These are phyloP conservation scores for Debaryomyces udenii DNA, from an alignment of 1,139 yeast genomes.

Conservation along the genomic window DNA sequence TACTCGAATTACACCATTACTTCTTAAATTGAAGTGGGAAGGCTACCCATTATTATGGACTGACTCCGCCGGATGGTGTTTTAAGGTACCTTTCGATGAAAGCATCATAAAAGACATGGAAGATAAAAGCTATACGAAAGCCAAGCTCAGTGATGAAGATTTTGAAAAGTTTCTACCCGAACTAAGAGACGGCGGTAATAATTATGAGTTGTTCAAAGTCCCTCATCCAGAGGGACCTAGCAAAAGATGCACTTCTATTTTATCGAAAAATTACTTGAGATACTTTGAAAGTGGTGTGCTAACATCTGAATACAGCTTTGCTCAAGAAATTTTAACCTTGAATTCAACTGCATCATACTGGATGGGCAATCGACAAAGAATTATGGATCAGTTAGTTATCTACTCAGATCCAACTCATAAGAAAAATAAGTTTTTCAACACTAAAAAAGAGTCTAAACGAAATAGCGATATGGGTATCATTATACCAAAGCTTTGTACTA, in stretches of 20 bases:
- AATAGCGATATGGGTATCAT: conserved; percentile 64
- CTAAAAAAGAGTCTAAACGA: conserved; percentile 25
- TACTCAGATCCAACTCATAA: conserved; percentile 31
- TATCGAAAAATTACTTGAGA: conserved; percentile 74
- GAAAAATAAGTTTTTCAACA: conserved; percentile 30
- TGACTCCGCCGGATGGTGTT: conserved; percentile 85
- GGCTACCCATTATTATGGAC: conserved; percentile 82
- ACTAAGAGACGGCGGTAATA: conserved; percentile 26
- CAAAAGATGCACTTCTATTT: conserved; percentile 73
- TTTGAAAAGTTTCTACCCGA: conserved; percentile 25
- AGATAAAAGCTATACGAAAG: conserved; percentile 55
- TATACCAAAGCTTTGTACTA: conserved; percentile 78
- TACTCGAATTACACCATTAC: conserved; percentile 74
- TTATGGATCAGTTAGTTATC: conserved; percentile 83
- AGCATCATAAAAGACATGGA: conserved; percentile 41
- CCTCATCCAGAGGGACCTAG: conserved; percentile 89
- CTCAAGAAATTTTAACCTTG: conserved; percentile 74
- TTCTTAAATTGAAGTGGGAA: conserved; percentile 84
- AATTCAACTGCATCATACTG: conserved; percentile 88
- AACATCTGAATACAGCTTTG: conserved; percentile 71
- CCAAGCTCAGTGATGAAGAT: conserved; percentile 35
- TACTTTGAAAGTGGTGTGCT: conserved; percentile 75
- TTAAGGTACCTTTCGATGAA: conserved; percentile 54
- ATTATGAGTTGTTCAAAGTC: conserved; percentile 59
- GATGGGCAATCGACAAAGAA: conserved; percentile 88